These are phyloP conservation scores for Bruguiera hainesii DNA, from an alignment of 441 rosid genomes.

Conservation along the genomic window DNA sequence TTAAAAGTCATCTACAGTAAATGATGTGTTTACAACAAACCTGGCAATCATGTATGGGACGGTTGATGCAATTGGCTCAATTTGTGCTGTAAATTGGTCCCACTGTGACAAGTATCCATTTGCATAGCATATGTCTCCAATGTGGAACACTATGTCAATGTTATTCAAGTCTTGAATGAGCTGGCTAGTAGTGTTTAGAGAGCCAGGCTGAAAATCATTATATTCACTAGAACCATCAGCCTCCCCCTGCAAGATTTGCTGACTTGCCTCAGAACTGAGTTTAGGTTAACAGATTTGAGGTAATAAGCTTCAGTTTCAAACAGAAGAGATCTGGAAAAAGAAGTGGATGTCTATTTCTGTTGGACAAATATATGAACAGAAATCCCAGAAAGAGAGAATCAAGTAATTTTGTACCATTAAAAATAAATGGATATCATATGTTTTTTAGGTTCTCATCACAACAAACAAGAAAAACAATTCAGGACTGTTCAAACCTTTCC, in stretches of 20 bases:
- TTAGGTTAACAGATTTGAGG: neutral
- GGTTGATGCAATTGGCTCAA: slow-evolving; percentile 78
- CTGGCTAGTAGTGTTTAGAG: slow-evolving; percentile 75
- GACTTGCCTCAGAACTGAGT: slow-evolving; percentile 12
- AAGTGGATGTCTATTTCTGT: no score
- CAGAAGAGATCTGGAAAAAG: no score
- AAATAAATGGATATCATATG: no score
- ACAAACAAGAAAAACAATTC: neutral
- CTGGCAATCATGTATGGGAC: slow-evolving; percentile 89
- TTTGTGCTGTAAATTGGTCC: slow-evolving; percentile 81
- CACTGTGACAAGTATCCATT: slow-evolving; percentile 80
- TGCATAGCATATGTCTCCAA: slow-evolving; percentile 80
- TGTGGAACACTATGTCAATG: slow-evolving; percentile 71
- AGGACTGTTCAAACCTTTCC: slow-evolving; percentile 65
- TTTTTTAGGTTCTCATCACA: no score
- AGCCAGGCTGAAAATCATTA: slow-evolving; percentile 54
- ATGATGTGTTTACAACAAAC: slow-evolving; percentile 23
- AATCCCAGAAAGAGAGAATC: no score
- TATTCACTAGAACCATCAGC: slow-evolving; percentile 78
- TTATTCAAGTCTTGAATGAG: slow-evolving; percentile 58
- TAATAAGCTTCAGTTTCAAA: neutral
- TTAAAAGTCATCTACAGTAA: slow-evolving; percentile 4
- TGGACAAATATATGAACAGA: no score
- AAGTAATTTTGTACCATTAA: no score
- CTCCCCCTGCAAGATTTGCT: slow-evolving; percentile 50